These are phyloP conservation scores for Thraustochytrium striatum DNA, from an alignment of 352 stramenopile species.

Conservation along the genomic window DNA sequence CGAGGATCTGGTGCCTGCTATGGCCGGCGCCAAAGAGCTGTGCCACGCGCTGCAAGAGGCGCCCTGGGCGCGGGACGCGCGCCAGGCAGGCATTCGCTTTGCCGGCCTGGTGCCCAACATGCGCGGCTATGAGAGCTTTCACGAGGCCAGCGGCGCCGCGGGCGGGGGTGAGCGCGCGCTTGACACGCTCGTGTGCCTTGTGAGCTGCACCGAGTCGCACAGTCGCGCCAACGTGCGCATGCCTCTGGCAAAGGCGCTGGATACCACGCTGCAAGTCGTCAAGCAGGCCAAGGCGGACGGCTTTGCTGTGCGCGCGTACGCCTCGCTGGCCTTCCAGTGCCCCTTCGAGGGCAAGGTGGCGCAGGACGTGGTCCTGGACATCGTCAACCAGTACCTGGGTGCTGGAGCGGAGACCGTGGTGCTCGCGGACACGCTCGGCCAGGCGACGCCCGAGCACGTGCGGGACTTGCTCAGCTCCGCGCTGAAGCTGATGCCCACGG, in stretches of 20 bases:
- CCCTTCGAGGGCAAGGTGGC: slow-evolving; percentile 41
- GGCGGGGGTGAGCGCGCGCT: slow-evolving; percentile 4
- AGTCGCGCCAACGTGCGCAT: slow-evolving; percentile 47
- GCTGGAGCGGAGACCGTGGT: slow-evolving; percentile 26
- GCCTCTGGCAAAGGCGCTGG: slow-evolving; percentile 22
- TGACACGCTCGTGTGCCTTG: slow-evolving; percentile 21
- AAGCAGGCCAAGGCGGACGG: slow-evolving; percentile 10
- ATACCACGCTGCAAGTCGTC: slow-evolving; percentile 7
- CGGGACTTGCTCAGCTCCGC: background rate
- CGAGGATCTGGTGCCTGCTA: slow-evolving; percentile 42
- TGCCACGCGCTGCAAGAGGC: slow-evolving; percentile 20
- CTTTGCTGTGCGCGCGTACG: slow-evolving; percentile 36
- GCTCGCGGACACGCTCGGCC: slow-evolving; percentile 30
- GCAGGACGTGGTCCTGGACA: slow-evolving; percentile 5
- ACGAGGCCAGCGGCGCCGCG: background rate
- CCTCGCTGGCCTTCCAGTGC: slow-evolving; percentile 39
- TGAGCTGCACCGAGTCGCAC: slow-evolving; percentile 49
- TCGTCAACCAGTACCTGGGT: slow-evolving; percentile 40
- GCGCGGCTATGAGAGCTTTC: slow-evolving; percentile 37
- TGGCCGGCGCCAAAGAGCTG: slow-evolving; percentile 22
- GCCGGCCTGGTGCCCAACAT: slow-evolving; percentile 41
- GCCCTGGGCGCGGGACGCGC: background rate
- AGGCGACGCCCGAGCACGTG: slow-evolving; percentile 44
- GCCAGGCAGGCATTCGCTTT: background rate
- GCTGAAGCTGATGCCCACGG: background rate